Evolutionary conservation across 257 asterid genomes (phyloP), one percentile per base, ranked within the genome.

Genomic region (Plantago elongata): DNA sequence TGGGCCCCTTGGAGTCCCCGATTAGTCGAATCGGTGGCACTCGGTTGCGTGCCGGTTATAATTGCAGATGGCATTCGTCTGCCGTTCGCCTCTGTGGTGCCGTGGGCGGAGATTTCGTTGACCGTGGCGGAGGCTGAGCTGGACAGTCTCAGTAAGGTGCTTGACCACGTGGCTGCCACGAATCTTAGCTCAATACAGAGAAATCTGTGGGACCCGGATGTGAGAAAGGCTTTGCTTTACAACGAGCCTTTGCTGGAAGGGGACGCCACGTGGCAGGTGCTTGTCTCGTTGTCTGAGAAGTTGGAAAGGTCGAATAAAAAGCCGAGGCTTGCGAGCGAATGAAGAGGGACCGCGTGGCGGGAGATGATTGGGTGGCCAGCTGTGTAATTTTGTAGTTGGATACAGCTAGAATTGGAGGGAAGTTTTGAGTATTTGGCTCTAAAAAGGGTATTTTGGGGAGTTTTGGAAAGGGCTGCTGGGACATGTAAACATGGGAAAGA

Each of bases 1-100:
- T 90, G 98, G 98, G 98, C 98, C 37, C 98, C 96, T 0, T 90
- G 98, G 98, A 88, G 98, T 70, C 96, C 98, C 0, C 60, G 98
- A 61, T 68, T 90, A 1, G 96, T 90, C 0, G 97, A 87, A 50
- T 87, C 96, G 8, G 93, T 87, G 13, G 93, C 77, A 4, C 51
- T 90, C 5, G 98, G 98, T 9, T 90, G 98, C n/a, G 83, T 90
- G 0, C 96, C 96, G 72, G 95, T 90, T 0, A 85, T 90, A 9
- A 82, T 90, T 11, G 98, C 98, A 0, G 94, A 90, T 44, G 89
- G 86, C 0, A 90, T 88, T 62, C 88, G 77, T 37, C 50, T 90
- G 27, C 96, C 96, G 5, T 90, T 80, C 60, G 54, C 94, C 48
- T 49, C 83, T 62, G 78, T 75, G 74, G 89, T 88, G 52, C 85